phyloP scores from a whole-genome alignment of 2,329 filamentous ascomycete genomes.

The Ophiocordyceps camponoti-rufipedis region DNA sequence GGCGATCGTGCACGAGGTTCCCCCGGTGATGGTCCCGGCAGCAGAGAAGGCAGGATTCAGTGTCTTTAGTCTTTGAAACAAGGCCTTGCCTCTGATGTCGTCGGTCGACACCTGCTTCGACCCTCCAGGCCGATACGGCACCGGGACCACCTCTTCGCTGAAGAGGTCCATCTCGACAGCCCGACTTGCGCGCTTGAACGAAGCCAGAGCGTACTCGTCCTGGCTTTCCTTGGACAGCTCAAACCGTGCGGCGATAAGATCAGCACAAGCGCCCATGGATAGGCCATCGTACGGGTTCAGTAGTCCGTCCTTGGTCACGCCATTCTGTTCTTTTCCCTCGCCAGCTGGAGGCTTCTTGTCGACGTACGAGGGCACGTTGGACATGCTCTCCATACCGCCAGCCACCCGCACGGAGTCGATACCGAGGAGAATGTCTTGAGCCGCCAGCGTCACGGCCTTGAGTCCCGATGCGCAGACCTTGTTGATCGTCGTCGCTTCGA shows the following conservation, averaged over 20 bases:
- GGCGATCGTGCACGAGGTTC: constrained; percentile 85
- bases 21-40: constrained; percentile 82
- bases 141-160: constrained; percentile 75
- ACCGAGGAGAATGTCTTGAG: constrained; percentile 87
- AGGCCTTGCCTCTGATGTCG: constrained; percentile 76
- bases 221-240: constrained; percentile 68
- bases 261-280: constrained; percentile 95
- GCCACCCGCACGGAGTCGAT: constrained; percentile 77
- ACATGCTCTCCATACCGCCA: constrained; percentile 98
- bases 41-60: constrained; percentile 83
- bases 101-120: constrained; percentile 63
- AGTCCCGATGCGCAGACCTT: constrained; percentile 94
- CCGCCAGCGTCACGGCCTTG: constrained; percentile 79
- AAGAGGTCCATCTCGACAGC: constrained; percentile 75
- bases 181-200: constrained; percentile 74
- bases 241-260: constrained; percentile 83
- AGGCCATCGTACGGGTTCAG: constrained; percentile 95
- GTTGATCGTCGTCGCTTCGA: constrained; percentile 88
- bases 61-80: constrained; percentile 67
- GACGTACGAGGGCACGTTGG: constrained; percentile 81
- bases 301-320: constrained; percentile 81
- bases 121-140: constrained; percentile 73
- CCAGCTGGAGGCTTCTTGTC: constrained; percentile 72
- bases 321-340: constrained; percentile 73
- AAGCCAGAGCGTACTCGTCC: constrained; percentile 76